Evolutionary conservation across 768 basidiomycete species (phyloP), one percentile per base, ranked within the genome.

Genomic region (Podaxis carcinomalis): DNA sequence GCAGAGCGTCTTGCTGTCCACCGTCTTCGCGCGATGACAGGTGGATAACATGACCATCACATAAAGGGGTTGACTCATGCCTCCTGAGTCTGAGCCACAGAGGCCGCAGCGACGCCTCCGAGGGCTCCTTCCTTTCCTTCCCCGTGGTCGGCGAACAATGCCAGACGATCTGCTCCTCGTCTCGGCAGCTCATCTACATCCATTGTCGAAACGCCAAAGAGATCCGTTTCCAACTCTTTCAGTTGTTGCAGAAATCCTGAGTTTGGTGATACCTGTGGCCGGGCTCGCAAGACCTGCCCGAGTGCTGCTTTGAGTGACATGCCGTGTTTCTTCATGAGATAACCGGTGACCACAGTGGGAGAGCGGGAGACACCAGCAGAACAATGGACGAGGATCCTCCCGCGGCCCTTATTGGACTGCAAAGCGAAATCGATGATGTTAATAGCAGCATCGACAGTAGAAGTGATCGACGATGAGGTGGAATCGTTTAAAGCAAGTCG

Each of bases 351-450:
- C 42, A 81, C 61, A 7, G 69, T 75, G 1, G 79, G 80, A 7
- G 78, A 78, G n/a, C 80, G 77, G 2, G 78, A 81, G 6, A 81
- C 73, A 11, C 71, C 80, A 1, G 78, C 80, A 1, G 70, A 72
- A 65, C 80, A 81, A 58, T 81, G 80, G 0, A 81, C 74, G 5
- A 81, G 69, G 37, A 80, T 73, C 56, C 63, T 71, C 39, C 76
- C 75, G 19, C 52, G 65, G 6, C 67, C 70, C 16, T 70, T 60
- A 28, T 63, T 68, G 10, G 62, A 64, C 13, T 60, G 50, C n/a
- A 69, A 53, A 1, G 68, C 71, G 14, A 54, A 53, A 27, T 74
- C 68, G 63, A 77, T 77, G 28, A 76, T 68, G 5, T 64, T 56
- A 49, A 61, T 62, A 10, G 77, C 77, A 1, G 65, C 52, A n/a